A percentile compares a stretch with the other conserved stretches of the same genome.
phyloP scores from a whole-genome alignment of 2,329 filamentous ascomycete genomes.

The Colletotrichum destructivum region DNA sequence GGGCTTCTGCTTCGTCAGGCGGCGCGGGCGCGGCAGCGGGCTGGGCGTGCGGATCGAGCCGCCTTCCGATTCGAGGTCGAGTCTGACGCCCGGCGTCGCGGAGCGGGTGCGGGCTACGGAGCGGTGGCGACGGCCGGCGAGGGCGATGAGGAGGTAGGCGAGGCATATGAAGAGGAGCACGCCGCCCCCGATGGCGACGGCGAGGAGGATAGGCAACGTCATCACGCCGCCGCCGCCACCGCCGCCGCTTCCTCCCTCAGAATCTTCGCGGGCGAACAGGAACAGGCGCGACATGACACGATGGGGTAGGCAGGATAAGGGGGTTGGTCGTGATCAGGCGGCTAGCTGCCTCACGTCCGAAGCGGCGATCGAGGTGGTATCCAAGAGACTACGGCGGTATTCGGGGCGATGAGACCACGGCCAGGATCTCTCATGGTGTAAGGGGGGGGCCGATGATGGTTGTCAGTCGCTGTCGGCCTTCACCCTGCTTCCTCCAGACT shows the following conservation, averaged over 20 bases:
- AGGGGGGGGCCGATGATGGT: neutral
- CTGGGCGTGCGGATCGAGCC: conserved; percentile 27
- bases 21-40: conserved; percentile 29
- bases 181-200: conserved; percentile 64
- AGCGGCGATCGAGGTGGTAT: neutral
- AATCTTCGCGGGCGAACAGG: conserved; percentile 13
- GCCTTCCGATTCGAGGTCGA: conserved; percentile 19
- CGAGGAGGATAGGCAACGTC: conserved; percentile 57
- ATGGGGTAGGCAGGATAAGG: neutral
- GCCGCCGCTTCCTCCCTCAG: neutral
- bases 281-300: conserved; percentile 10
- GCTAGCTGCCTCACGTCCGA: neutral
- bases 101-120: conserved; percentile 32
- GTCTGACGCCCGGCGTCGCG: neutral
- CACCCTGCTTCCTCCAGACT: neutral
- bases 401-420: neutral
- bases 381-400: neutral
- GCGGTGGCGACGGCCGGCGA: conserved; percentile 50
- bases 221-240: conserved; percentile 23
- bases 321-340: neutral
- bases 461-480: neutral
- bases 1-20: conserved; percentile 28
- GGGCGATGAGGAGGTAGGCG: conserved; percentile 60
- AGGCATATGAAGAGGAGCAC: conserved; percentile 60
- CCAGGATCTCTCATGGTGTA: conserved; percentile 18